Evolutionary conservation across 2,329 filamentous ascomycete species (phyloP).

Genomic region (Helminthosporium solani): DNA sequence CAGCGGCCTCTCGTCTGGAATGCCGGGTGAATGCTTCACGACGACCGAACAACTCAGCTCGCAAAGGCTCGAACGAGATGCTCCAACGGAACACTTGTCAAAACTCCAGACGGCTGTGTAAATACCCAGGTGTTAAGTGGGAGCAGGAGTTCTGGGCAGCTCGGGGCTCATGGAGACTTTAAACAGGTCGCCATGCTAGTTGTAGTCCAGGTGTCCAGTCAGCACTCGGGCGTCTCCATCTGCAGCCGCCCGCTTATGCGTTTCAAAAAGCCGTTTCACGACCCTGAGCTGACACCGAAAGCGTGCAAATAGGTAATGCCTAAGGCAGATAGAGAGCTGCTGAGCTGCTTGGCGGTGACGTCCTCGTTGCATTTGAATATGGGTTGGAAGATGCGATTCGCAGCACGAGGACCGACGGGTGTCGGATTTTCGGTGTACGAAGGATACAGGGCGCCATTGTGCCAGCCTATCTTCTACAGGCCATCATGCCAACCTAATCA

Average conservation of each 20-base stretch:
- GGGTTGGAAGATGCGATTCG: constrained; percentile 11
- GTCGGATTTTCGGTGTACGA: no score
- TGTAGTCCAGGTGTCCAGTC: constrained; percentile 32
- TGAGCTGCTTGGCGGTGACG: constrained; percentile 17
- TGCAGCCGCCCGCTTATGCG: constrained; percentile 37
- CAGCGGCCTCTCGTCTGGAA: no score
- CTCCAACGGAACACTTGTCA: no score
- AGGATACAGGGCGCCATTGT: no score
- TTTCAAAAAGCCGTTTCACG: constrained; percentile 41
- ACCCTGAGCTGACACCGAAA: constrained; percentile 36
- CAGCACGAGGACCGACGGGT: no score
- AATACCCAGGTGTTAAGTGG: background rate
- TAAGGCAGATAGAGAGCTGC: constrained; percentile 8
- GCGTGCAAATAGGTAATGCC: constrained; percentile 8
- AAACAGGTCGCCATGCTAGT: constrained; percentile 12
- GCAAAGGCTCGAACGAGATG: no score
- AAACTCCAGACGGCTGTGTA: background rate
- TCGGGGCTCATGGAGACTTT: constrained; percentile 26
- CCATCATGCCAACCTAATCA: no score
- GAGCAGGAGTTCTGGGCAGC: constrained; percentile 17
- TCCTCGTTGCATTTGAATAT: background rate
- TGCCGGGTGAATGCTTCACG: no score
- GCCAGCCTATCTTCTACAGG: background rate
- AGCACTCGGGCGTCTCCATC: constrained; percentile 12
- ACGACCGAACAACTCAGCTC: no score